Evolutionary conservation across 1,284 basidiomycete species (phyloP), one percentile per base, ranked within the genome.

Genomic region (Tilletia caries): DNA sequence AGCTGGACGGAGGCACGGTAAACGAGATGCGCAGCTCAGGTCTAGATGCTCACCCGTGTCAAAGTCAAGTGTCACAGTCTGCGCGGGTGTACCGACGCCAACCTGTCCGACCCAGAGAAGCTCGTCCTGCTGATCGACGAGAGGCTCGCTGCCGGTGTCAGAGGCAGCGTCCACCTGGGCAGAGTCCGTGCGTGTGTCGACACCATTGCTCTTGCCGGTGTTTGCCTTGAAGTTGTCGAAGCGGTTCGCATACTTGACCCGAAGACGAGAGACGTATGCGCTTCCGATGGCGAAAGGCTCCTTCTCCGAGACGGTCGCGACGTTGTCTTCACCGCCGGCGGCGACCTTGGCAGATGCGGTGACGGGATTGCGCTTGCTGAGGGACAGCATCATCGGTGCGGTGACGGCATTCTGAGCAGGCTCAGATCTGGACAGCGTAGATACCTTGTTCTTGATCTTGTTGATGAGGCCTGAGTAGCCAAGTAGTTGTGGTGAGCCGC

Each of bases 71-170:
- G n/a, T 34, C n/a, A 68, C 13, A 13, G 23, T 43, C 25, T 68
- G 67, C 18, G 62, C 43, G 13, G 67, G 67, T 15, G 67, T 64
- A 25, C 67, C 67, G 12, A 68, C 25, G 27, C 25, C 37, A 29
- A 68, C 41, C 34, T 34, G 18, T 3, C 67, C 67, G 3, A 41
- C 52, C 68, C 68, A 69, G 8, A 69, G 62, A 18, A 64, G 64
- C 27, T 66, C 68, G 29, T 25, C 15, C 29, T 48, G 20, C 50
- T 69, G 58, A 52, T 69, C 68, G 23, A 29, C 34, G 23, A 69
- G 62, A 6, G 62, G 43, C 29, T 50, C 68, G 0, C 15, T 23
- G 25, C 68, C 68, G n/a, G 52, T 10, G 20, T 29, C 58, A 15
- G 58, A 18, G 27, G 15, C 58, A 1, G 58, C 27, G 18, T 27